Evolutionary conservation across 805 yeast genomes (phyloP).

Genomic region (Candida sanyiensis): DNA sequence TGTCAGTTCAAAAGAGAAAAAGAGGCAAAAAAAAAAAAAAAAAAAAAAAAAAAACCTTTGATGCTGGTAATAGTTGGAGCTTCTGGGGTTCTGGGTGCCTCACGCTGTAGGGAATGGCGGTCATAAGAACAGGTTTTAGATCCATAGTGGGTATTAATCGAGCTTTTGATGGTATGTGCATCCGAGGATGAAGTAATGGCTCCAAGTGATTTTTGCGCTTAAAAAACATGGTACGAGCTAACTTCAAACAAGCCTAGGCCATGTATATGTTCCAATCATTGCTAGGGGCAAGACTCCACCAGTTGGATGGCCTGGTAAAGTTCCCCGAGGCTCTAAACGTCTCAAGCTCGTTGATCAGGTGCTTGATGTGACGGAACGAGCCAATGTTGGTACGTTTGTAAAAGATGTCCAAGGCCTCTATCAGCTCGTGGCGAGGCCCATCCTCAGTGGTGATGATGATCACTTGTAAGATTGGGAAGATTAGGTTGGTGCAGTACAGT

Average conservation of each 20-base stretch:
- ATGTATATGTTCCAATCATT: conserved; percentile 6
- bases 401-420: not conserved
- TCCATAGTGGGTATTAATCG: conserved; percentile 11
- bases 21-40: too few relatives aligned
- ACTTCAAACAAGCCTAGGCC: conserved; percentile 6
- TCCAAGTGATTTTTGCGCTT: not conserved
- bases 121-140: too few relatives aligned
- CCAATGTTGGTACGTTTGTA: conserved; percentile 8
- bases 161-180: not conserved
- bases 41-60: too few relatives aligned
- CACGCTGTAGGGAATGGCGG: too few relatives aligned
- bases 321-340: not conserved
- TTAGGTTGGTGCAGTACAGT: conserved; percentile 7
- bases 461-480: conserved; percentile 4
- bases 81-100: too few relatives aligned
- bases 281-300: conserved; percentile 4
- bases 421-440: not conserved
- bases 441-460: not conserved
- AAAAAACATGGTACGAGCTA: not conserved
- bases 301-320: not conserved
- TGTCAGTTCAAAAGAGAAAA: too few relatives aligned
- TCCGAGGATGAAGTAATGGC: too few relatives aligned
- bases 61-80: too few relatives aligned
- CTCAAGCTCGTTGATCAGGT: conserved; percentile 4
- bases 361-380: conserved; percentile 1